phyloP scores from a whole-genome alignment of 2,329 filamentous ascomycete genomes.

The Aspergillus sp. region DNA sequence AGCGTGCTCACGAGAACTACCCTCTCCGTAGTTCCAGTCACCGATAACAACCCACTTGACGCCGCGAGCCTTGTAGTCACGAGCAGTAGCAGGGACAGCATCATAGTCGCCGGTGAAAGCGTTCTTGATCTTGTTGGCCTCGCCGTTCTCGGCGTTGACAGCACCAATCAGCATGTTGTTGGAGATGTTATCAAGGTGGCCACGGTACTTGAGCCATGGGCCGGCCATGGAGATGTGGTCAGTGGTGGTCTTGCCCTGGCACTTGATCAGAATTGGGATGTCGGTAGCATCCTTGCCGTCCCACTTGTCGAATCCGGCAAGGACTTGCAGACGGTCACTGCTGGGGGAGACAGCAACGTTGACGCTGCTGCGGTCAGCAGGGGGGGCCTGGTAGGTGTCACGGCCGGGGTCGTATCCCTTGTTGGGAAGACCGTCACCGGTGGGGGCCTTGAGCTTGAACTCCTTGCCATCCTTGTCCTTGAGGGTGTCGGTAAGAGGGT shows the following conservation, averaged over 20 bases:
- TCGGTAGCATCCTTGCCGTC: conserved; percentile 84
- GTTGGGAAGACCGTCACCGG: conserved; percentile 75
- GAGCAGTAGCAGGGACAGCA: conserved; percentile 87
- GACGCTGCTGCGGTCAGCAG: conserved; percentile 71
- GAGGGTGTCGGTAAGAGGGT: conserved; percentile 86
- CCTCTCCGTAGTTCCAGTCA: conserved; percentile 99
- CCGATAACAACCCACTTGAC: conserved; percentile 96
- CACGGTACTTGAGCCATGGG: conserved; percentile 98
- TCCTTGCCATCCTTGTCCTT: conserved; percentile 97
- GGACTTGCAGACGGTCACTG: conserved; percentile 91
- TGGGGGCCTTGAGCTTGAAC: conserved; percentile 80
- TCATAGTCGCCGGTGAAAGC: conserved; percentile 77
- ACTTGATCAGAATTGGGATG: conserved; percentile 94
- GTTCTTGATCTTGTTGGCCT: conserved; percentile 98
- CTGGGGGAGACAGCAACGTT: conserved; percentile 79
- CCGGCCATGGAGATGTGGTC: conserved; percentile 98
- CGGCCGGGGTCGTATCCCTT: conserved; percentile 86
- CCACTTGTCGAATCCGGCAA: conserved; percentile 83
- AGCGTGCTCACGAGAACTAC: conserved; percentile 95
- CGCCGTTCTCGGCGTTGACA: conserved; percentile 90
- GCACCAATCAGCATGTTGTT: conserved; percentile 99
- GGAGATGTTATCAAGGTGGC: conserved; percentile 98
- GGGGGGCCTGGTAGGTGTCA: conserved; percentile 95
- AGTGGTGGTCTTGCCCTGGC: conserved; percentile 92
- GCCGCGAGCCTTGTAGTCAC: conserved; percentile 97